phyloP scores from a whole-genome alignment of 148 eudicot genomes.

The Vaccinium myrtillus region DNA sequence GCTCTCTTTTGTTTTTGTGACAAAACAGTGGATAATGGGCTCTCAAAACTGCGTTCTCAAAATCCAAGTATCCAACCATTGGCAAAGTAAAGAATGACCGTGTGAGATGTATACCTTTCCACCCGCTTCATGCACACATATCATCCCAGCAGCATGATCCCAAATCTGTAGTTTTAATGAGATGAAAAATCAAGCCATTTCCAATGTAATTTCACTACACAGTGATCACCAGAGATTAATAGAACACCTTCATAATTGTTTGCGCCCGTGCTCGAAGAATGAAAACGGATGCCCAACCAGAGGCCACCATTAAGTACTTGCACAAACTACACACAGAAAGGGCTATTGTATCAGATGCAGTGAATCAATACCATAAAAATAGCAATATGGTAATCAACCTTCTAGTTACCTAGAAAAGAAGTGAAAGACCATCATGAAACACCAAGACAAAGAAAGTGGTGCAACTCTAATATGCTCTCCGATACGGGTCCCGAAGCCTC shows the following conservation, averaged over 20 bases:
- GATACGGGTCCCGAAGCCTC: background rate
- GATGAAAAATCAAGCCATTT: slow-evolving; percentile 11
- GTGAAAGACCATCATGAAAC: background rate
- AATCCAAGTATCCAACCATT: background rate
- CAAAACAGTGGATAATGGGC: background rate
- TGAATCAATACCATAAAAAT: background rate
- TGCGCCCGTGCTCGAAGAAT: slow-evolving; percentile 48
- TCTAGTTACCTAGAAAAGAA: background rate
- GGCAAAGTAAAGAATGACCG: background rate
- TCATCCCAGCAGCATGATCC: slow-evolving; percentile 95
- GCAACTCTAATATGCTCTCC: background rate
- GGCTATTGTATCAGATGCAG: background rate
- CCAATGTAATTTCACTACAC: background rate
- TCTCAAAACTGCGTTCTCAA: slow-evolving; percentile 2
- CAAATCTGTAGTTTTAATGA: slow-evolving; percentile 53
- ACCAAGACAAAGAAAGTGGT: background rate
- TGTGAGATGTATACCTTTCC: slow-evolving; percentile 61
- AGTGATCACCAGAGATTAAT: background rate
- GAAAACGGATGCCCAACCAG: slow-evolving; percentile 82
- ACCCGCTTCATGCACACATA: slow-evolving; percentile 94
- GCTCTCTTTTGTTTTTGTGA: background rate
- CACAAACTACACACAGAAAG: slow-evolving; percentile 54
- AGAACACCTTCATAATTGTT: slow-evolving; percentile 55
- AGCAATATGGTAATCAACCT: background rate
- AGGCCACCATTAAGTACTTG: slow-evolving; percentile 90